Base-by-base conservation (phyloP, 1,284 basidiomycete species). In the Volvariella surrecta region DNA sequence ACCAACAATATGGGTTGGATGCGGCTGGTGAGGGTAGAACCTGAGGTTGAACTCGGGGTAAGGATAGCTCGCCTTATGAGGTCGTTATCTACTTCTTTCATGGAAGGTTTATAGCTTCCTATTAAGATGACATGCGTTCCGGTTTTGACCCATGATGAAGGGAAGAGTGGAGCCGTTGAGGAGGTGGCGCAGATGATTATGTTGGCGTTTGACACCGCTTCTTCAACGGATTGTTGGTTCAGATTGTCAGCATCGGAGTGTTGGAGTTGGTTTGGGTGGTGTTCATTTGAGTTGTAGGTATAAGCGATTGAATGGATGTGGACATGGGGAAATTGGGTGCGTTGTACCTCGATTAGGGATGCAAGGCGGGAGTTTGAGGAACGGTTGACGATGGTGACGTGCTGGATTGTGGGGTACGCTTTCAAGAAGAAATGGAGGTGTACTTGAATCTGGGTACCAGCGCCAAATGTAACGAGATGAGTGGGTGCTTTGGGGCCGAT, bases 31-130 rank as follows among this genome's bases (percentile, higher is more conserved):
- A 9, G n/a, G n/a, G n/a, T n/a, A n/a, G n/a, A n/a, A n/a, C n/a
- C n/a, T n/a, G n/a, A n/a, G n/a, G 31, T 31, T 16, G 15, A 16
- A 47, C 40, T 32, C 45, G 46, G 20, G 20, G n/a, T n/a, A n/a
- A 42, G 32, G n/a, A 60, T 45, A 15, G 66, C 64, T 18, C 66
- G 57, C 37, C 60, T 56, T 17, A 92, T 60, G 13, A 91, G 68
- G 0, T 62, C 67, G 0, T 54, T 59, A 38, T 84, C 79, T 4
- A 89, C 72, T 55, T 94, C 90, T 43, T 71, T 72, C 90, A 93
- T 94, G 11, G 64, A 55, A 0, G 84, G 82, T 22, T 73, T 91
- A 56, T 89, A 93, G 44, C 84, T 88, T n/a, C 90, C 89, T 24
- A 91, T 76, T 2, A 93, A 64, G 47, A 88, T 78, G 32, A 93